Conservation (phyloP, 2,329 filamentous ascomycete species). For the Ophiostoma populinum region DNA sequence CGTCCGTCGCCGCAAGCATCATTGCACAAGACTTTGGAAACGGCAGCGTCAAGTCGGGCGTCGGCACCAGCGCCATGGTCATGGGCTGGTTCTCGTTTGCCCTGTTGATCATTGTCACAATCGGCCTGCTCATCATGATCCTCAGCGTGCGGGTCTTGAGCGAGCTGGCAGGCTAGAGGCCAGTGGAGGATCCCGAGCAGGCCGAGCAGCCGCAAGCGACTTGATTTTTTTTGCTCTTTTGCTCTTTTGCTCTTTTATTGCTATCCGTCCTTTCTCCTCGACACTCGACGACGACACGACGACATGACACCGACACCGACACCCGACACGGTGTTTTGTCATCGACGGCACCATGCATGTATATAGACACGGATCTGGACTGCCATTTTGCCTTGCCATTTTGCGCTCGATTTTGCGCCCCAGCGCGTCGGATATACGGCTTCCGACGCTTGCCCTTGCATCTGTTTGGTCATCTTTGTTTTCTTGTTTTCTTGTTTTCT, state of each 20-base stretch:
- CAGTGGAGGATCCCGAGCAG: too few relatives aligned
- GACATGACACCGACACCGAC: slow-evolving; percentile 1
- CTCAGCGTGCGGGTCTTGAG: slow-evolving; percentile 72
- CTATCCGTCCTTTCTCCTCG: too few relatives aligned
- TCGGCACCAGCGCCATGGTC: slow-evolving; percentile 91
- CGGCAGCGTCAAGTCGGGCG: slow-evolving; percentile 68
- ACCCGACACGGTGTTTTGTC: neutral
- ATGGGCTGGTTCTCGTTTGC: slow-evolving; percentile 96
- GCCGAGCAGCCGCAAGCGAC: too few relatives aligned
- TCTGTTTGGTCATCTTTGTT: too few relatives aligned
- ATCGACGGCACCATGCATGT: slow-evolving; percentile 3
- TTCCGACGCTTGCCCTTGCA: too few relatives aligned
- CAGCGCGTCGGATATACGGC: too few relatives aligned
- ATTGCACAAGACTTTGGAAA: slow-evolving; percentile 89
- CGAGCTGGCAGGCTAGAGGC: slow-evolving; percentile 28
- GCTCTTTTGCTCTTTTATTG: neutral
- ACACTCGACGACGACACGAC: slow-evolving; percentile 3
- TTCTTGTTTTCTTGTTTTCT: slow-evolving; percentile 1
- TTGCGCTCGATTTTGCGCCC: too few relatives aligned
- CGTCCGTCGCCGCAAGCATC: slow-evolving; percentile 83
- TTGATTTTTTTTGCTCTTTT: neutral
- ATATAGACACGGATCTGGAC: slow-evolving; percentile 6
- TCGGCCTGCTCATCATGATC: slow-evolving; percentile 91
- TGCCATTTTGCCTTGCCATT: slow-evolving; percentile 2
- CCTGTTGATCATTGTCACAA: slow-evolving; percentile 83